phyloP scores from a whole-genome alignment of 805 yeast species.

The Spathaspora sp. region DNA sequence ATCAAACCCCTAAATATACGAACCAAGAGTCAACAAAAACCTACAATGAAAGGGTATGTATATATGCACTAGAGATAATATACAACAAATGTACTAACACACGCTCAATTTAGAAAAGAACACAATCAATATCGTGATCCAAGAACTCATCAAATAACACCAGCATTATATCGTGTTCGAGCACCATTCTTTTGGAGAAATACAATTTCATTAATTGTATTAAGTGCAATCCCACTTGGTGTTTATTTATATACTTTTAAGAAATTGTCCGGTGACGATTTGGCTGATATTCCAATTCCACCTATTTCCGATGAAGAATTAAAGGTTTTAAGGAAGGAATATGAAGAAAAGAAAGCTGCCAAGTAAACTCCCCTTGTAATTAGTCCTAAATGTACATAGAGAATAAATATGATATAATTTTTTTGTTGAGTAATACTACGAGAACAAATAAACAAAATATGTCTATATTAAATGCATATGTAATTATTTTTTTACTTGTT shows the following conservation, averaged over 20 bases:
- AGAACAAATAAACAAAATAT: too few relatives aligned
- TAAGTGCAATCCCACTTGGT: constrained; percentile 64
- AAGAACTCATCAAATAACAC: constrained; percentile 80
- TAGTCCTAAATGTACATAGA: constrained; percentile 8
- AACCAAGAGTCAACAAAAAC: not conserved
- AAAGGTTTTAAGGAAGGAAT: constrained; percentile 67
- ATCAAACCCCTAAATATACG: not conserved
- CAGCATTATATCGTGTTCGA: constrained; percentile 89
- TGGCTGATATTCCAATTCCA: constrained; percentile 90
- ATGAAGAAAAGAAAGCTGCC: constrained; percentile 35
- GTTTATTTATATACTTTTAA: constrained; percentile 65
- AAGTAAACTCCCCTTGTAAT: not conserved
- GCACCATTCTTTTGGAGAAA: constrained; percentile 81
- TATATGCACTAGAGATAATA: not conserved
- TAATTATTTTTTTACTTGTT: not conserved
- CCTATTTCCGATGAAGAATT: constrained; percentile 81
- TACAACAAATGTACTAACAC: constrained; percentile 8
- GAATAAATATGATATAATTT: not conserved
- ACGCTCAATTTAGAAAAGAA: constrained; percentile 32
- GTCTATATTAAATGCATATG: not conserved
- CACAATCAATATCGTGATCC: constrained; percentile 53
- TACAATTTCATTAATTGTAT: constrained; percentile 54
- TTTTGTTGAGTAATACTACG: too few relatives aligned
- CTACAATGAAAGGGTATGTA: not conserved
- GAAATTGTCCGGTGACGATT: constrained; percentile 71